Evolutionary conservation across 768 basidiomycete genomes (phyloP).

Genomic region (Tylopilus subfusipes): DNA sequence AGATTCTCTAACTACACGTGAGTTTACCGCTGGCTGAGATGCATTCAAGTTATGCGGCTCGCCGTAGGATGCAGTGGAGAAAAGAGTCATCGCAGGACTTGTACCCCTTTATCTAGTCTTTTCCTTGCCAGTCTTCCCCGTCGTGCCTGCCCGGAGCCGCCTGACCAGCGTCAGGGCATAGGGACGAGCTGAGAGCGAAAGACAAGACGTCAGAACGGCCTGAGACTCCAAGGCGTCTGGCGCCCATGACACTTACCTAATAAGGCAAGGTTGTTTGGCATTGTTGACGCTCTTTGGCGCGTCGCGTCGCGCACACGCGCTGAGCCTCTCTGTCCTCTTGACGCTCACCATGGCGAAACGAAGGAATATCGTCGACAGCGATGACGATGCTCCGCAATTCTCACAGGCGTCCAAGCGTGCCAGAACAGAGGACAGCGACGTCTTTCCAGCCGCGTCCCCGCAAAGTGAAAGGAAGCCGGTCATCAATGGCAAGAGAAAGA

Average conservation of each 20-base stretch:
- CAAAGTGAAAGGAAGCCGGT: slow-evolving; percentile 28
- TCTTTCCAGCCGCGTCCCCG: slow-evolving; percentile 18
- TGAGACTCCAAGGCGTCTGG: too few species aligned
- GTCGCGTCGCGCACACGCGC: slow-evolving; percentile 31
- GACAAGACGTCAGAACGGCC: too few species aligned
- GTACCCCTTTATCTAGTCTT: neutral
- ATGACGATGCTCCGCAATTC: slow-evolving; percentile 33
- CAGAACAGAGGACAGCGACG: slow-evolving; percentile 40
- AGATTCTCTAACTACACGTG: too few species aligned
- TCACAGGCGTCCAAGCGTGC: slow-evolving; percentile 44
- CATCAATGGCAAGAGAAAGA: slow-evolving; percentile 33
- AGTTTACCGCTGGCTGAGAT: too few species aligned
- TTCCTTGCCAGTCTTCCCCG: neutral
- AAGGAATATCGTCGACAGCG: slow-evolving; percentile 41
- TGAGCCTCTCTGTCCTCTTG: neutral
- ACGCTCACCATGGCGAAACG: slow-evolving; percentile 51
- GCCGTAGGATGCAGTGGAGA: too few species aligned
- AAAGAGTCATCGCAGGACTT: too few species aligned
- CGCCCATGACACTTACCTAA: too few species aligned
- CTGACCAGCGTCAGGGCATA: too few species aligned
- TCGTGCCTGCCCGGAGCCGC: too few species aligned
- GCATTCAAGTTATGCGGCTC: too few species aligned
- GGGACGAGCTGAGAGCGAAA: too few species aligned
- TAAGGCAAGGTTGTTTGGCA: slow-evolving; percentile 19
- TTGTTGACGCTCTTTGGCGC: slow-evolving; percentile 13